Percentiles rank a stretch among this genome's conserved stretches.
Conservation (phyloP, 2,329 filamentous ascomycete genomes). For the Capronia americana region DNA sequence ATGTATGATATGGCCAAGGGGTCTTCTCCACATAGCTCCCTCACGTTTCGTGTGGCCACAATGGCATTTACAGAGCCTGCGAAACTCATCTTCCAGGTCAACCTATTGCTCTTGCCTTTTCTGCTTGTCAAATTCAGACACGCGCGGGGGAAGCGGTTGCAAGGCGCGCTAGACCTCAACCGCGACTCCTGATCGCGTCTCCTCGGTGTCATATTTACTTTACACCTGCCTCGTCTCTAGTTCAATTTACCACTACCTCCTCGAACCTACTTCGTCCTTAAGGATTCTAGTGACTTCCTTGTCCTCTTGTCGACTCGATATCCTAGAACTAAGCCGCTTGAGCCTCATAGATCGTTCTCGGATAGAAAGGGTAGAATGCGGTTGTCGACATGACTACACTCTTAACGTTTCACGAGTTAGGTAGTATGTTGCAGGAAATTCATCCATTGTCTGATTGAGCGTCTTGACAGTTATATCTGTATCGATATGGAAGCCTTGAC, state of each 20-base stretch:
- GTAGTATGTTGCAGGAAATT: not conserved
- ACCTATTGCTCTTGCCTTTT: not conserved
- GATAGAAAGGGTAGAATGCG: no score
- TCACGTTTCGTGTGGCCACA: not conserved
- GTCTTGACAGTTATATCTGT: not conserved
- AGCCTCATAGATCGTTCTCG: no score
- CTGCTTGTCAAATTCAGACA: not conserved
- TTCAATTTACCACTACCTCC: not conserved
- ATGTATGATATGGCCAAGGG: not conserved
- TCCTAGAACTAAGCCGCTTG: no score
- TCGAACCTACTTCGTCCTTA: not conserved
- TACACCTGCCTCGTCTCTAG: not conserved
- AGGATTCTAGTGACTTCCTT: not conserved
- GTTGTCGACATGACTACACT: no score
- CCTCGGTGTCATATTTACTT: no score
- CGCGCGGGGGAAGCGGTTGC: not conserved
- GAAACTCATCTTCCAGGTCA: not conserved
- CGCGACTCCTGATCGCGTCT: not conserved
- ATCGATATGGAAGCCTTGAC: not conserved
- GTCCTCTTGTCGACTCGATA: no score
- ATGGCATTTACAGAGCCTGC: not conserved
- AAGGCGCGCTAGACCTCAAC: not conserved
- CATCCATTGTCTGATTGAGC: no score
- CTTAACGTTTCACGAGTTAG: not conserved
- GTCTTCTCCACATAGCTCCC: not conserved